Evolutionary conservation across 148 eudicot species (phyloP).

Genomic region (Limonium bicolor): DNA sequence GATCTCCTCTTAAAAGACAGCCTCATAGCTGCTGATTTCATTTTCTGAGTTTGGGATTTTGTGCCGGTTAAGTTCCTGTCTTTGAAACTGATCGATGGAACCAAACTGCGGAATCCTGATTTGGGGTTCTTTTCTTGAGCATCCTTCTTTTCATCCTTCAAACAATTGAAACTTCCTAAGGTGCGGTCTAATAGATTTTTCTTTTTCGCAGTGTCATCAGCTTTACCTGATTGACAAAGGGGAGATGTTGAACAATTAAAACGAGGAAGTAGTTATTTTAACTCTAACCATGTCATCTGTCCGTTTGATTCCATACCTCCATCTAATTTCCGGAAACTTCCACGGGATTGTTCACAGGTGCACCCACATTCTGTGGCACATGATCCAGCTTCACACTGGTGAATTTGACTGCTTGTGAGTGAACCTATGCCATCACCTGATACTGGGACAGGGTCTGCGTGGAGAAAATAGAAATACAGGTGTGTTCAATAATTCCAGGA

Average conservation of each 20-base stretch:
- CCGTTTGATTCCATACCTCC: slow-evolving; percentile 17
- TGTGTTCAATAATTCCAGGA: background rate
- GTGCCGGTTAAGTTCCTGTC: slow-evolving; percentile 22
- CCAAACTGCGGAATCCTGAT: slow-evolving; percentile 34
- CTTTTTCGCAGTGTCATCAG: slow-evolving; percentile 23
- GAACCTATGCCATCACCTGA: slow-evolving; percentile 7
- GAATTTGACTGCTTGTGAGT: slow-evolving; percentile 25
- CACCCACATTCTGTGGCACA: slow-evolving; percentile 26
- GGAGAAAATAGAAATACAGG: too few species aligned
- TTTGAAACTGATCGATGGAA: slow-evolving; percentile 34
- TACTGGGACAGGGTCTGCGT: slow-evolving; percentile 21
- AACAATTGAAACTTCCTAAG: slow-evolving; percentile 30
- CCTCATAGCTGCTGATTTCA: slow-evolving; percentile 46
- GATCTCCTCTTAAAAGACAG: slow-evolving; percentile 60
- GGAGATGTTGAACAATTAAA: background rate
- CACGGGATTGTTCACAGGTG: slow-evolving; percentile 37
- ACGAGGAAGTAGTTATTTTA: slow-evolving; percentile 12
- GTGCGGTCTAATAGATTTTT: slow-evolving; percentile 32
- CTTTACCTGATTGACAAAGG: slow-evolving; percentile 20
- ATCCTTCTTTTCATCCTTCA: slow-evolving; percentile 22
- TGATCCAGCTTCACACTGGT: slow-evolving; percentile 43
- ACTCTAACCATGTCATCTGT: slow-evolving; percentile 11
- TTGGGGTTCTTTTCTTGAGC: slow-evolving; percentile 26
- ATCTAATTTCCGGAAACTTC: slow-evolving; percentile 28
- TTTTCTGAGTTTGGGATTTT: slow-evolving; percentile 22